Conservation (phyloP, 805 yeast genomes). For the Yueomyces sp. region DNA sequence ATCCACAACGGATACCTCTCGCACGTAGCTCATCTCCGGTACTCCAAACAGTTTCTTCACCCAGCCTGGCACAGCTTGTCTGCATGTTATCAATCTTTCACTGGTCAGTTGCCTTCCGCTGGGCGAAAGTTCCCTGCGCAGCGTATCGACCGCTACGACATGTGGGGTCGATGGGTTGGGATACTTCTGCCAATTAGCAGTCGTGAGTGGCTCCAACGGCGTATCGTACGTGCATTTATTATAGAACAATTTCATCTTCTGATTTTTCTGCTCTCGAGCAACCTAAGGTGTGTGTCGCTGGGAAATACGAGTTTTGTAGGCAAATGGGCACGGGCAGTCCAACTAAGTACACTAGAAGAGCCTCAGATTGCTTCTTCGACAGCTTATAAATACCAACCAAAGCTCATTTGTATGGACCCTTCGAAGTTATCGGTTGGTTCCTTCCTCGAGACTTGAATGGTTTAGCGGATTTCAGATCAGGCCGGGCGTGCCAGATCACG, state of each 20-base stretch:
- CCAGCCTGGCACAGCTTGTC: constrained; percentile 82
- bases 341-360: no score
- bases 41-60: constrained; percentile 71
- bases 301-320: no score
- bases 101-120: constrained; percentile 47
- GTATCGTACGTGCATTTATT: constrained; percentile 60
- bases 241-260: constrained; percentile 63
- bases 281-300: no score
- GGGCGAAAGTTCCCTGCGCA: constrained; percentile 54
- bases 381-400: no score
- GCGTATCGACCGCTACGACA: constrained; percentile 84
- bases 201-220: constrained; percentile 89
- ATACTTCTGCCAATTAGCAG: constrained; percentile 93
- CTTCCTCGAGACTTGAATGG: no score
- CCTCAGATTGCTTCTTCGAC: no score
- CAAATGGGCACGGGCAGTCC: no score
- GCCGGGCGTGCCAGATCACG: no score
- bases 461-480: no score
- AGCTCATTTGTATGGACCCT: no score
- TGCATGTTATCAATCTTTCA: constrained; percentile 79
- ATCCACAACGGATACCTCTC: constrained; percentile 84
- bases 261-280: no score
- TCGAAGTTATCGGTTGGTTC: no score
- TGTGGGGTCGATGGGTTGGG: constrained; percentile 92
- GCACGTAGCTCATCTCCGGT: constrained; percentile 57